Base-by-base conservation (phyloP, 768 basidiomycete species). In the Auricularia cornea region DNA sequence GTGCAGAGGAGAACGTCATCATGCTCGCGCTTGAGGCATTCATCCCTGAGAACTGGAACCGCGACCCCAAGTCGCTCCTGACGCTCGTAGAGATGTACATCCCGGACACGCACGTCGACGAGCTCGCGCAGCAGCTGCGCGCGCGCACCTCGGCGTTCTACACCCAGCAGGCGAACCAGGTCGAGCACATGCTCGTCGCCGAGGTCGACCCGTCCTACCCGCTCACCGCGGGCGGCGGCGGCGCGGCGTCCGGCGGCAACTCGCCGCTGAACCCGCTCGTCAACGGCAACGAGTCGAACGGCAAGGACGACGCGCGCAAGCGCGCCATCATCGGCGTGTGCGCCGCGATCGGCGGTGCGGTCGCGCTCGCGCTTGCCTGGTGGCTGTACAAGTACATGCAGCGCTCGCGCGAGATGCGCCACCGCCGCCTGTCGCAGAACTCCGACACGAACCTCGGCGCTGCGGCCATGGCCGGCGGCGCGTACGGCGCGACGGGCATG, bases 311-410 rank as follows among this genome's bases (percentile, higher is more conserved):
- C 68, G 77, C 80, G 18, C 81, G 92, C 14, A 83, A 89, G 70
- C 85, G 95, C 67, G 91, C 91, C 29, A 94, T 96, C 71, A 94
- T 97, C 65, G 94, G 94, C 26, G 92, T 96, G 3, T 90, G 93
- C 66, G 85, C 83, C 44, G 85, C 89, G 2, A 81, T 96, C 23
- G 93, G 93, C 14, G 89, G 83, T 3, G 81, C 94, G 62, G 86
- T 91, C 0, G 71, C 93, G 51, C 69, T 91, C 48, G 84, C 90
- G 38, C 80, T 93, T 32, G 80, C 79, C 18, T 89, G 85, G 77
- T 87, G 95, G 68, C 79, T 84, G 51, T 86, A 84, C 70, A 83
- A 87, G 62, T 83, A 86, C 3, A 76, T 85, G 72, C 85, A 87
- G 76, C 79, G 85, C 62, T 84, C 84, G 48, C 82, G 82, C 59